Evolutionary conservation across 1,284 basidiomycete species (phyloP).

Genomic region (Trametes versicolor): DNA sequence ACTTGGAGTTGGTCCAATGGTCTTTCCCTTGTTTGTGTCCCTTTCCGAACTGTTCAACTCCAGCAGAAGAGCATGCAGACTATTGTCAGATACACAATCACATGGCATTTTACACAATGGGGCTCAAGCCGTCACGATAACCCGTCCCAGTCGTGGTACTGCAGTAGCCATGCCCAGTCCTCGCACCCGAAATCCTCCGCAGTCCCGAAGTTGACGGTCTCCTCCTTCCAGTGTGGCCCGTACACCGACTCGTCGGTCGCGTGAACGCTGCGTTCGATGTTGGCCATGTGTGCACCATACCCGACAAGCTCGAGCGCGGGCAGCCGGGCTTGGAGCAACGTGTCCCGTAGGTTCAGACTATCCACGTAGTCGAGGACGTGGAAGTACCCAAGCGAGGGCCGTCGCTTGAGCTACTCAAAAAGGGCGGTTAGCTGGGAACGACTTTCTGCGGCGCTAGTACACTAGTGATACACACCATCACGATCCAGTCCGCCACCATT

Average conservation of each 20-base stretch:
- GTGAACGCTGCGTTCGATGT: conserved; percentile 3
- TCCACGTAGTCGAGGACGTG: conserved; percentile 12
- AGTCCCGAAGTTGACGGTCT: conserved; percentile 10
- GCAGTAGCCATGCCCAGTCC: conserved; percentile 26
- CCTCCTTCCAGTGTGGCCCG: background rate
- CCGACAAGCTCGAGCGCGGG: conserved; percentile 20
- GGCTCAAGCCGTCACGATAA: too few relatives aligned
- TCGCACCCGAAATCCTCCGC: conserved; percentile 21
- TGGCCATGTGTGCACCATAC: conserved; percentile 14
- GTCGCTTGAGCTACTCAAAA: conserved; percentile 6
- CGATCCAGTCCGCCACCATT: background rate
- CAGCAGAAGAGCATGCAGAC: too few relatives aligned
- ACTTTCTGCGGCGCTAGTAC: background rate
- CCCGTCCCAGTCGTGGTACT: conserved; percentile 7
- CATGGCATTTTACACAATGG: too few relatives aligned
- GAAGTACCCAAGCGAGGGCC: conserved; percentile 7
- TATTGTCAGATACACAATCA: too few relatives aligned
- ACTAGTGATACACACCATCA: background rate
- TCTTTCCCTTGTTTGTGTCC: too few relatives aligned
- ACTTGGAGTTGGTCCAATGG: too few relatives aligned
- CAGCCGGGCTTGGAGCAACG: conserved; percentile 18
- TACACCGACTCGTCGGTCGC: conserved; percentile 1
- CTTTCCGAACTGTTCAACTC: too few relatives aligned
- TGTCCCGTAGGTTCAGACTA: conserved; percentile 11
- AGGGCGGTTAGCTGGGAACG: background rate